Conservation (phyloP, 768 basidiomycete species). For the Mycena amicta region DNA sequence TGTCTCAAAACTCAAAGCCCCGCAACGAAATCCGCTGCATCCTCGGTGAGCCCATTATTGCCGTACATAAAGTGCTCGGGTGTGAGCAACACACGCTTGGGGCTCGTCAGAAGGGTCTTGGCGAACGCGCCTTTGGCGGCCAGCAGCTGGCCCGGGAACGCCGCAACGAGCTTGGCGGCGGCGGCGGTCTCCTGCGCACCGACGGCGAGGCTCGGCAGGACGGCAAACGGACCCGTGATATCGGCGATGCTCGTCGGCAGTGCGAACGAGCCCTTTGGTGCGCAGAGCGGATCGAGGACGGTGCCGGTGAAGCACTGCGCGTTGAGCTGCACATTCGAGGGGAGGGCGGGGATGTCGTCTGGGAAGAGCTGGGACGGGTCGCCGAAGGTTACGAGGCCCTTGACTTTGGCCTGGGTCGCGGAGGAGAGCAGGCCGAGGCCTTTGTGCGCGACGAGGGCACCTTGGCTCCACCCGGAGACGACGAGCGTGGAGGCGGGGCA, state of each 20-base stretch:
- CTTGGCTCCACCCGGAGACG: conserved; percentile 23
- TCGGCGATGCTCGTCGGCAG: conserved; percentile 16
- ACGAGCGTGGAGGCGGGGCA: conserved; percentile 18
- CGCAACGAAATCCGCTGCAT: conserved; percentile 16
- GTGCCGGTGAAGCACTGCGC: conserved; percentile 19
- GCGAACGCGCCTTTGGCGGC: conserved; percentile 7
- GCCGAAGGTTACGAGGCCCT: conserved; percentile 13
- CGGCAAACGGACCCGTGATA: conserved; percentile 15
- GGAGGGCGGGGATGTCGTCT: conserved; percentile 1
- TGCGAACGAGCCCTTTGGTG: conserved; percentile 7
- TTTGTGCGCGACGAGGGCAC: conserved; percentile 21
- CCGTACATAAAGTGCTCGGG: conserved; percentile 24
- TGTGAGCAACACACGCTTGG: conserved; percentile 13
- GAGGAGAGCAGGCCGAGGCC: conserved; percentile 11
- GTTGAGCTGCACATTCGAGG: conserved; percentile 4
- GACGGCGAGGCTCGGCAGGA: conserved; percentile 9
- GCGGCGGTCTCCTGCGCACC: conserved; percentile 12
- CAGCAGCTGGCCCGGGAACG: conserved; percentile 18
- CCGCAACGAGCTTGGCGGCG: conserved; percentile 10
- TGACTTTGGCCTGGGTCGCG: conserved; percentile 8
- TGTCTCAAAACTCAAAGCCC: not conserved
- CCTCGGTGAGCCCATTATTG: conserved; percentile 14
- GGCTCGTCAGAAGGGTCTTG: conserved; percentile 9
- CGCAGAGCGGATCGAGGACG: conserved; percentile 19
- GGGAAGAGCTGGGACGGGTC: conserved; percentile 19